A percentile compares a stretch with the other conserved stretches of the same genome.
Evolutionary conservation across 2,329 filamentous ascomycete genomes (phyloP).

Genomic region (Ophiostoma montium): DNA sequence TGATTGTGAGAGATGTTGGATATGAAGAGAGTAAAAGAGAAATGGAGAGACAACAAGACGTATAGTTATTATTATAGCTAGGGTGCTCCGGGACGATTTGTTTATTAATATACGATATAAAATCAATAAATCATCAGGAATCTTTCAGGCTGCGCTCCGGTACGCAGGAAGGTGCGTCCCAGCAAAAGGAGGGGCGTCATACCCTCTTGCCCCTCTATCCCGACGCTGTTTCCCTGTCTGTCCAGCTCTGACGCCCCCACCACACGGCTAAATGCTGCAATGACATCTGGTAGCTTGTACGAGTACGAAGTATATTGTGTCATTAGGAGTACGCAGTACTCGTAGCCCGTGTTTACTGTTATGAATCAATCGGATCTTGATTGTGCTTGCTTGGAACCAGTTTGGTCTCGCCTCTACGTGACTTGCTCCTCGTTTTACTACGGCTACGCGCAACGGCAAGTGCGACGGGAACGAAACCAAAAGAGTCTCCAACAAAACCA

Average conservation of each 20-base stretch:
- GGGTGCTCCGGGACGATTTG: too few relatives aligned
- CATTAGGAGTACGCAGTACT: too few relatives aligned
- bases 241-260: not conserved
- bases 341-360: too few relatives aligned
- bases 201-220: not conserved
- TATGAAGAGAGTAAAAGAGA: not conserved
- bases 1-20: not conserved
- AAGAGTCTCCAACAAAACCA: not conserved
- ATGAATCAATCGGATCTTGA: too few relatives aligned
- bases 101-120: not conserved
- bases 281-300: too few relatives aligned
- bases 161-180: not conserved
- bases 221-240: not conserved
- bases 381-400: not conserved
- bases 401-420: not conserved
- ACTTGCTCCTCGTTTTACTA: not conserved
- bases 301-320: too few relatives aligned
- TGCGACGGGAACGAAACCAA: not conserved
- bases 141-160: not conserved
- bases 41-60: not conserved
- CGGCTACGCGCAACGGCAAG: not conserved
- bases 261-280: too few relatives aligned
- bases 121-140: not conserved
- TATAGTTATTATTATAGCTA: too few relatives aligned
- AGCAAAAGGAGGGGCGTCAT: slow-evolving; percentile 1